These are phyloP conservation scores for Polytrichum formosum DNA, from an alignment of 225 moss, liverwort and hornwort species.

Conservation along the genomic window DNA sequence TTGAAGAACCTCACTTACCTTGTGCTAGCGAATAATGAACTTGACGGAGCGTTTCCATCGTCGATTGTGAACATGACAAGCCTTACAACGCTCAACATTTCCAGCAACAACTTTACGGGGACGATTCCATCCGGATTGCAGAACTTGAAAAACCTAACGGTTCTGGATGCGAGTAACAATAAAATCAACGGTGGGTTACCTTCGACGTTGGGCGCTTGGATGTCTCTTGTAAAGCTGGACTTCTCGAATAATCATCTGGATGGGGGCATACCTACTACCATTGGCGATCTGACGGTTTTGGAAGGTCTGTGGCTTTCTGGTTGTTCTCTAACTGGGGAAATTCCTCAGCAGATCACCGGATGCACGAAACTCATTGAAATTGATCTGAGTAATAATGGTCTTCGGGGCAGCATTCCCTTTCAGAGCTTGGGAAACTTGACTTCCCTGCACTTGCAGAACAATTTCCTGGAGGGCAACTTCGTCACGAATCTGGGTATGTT, in stretches of 20 bases:
- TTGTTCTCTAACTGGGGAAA: slow-evolving; percentile 12
- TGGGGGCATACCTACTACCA: slow-evolving; percentile 26
- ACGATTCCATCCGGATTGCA: slow-evolving; percentile 32
- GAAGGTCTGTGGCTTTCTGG: slow-evolving; percentile 17
- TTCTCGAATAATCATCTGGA: slow-evolving; percentile 26
- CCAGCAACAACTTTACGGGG: slow-evolving; percentile 40
- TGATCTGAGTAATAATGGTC: slow-evolving; percentile 38
- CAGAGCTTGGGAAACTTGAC: slow-evolving; percentile 17
- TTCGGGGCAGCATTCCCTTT: slow-evolving; percentile 29
- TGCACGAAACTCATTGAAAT: slow-evolving; percentile 19
- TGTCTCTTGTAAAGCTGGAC: slow-evolving; percentile 19
- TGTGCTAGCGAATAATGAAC: slow-evolving; percentile 25
- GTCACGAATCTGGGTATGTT: slow-evolving; percentile 11
- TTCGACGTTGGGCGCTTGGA: slow-evolving; percentile 18
- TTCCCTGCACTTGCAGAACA: slow-evolving; percentile 33
- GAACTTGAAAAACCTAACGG: slow-evolving; percentile 16
- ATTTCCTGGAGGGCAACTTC: slow-evolving; percentile 38
- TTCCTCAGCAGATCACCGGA: slow-evolving; percentile 21
- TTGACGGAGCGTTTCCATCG: slow-evolving; percentile 36
- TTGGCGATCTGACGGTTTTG: slow-evolving; percentile 27
- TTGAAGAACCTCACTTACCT: slow-evolving; percentile 37
- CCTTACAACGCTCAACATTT: slow-evolving; percentile 32
- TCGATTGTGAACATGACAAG: slow-evolving; percentile 20
- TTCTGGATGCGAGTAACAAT: slow-evolving; percentile 30
- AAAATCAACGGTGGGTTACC: slow-evolving; percentile 39